A percentile compares a stretch with the other conserved stretches of the same genome.
Conservation (phyloP, 805 yeast genomes). For the Tetrapisispora fleetii region DNA sequence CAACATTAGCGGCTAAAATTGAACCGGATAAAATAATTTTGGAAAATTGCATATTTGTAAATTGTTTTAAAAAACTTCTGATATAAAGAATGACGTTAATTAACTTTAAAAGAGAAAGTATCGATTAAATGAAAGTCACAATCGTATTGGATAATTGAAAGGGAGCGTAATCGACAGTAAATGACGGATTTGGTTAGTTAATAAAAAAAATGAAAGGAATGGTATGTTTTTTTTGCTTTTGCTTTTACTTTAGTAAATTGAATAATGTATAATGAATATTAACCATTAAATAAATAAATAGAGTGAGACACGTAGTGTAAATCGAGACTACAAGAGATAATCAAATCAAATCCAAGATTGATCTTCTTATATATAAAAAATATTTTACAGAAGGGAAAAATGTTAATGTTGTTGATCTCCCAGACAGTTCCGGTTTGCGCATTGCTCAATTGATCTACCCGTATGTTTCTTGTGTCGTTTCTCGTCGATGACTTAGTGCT, state of each 20-base stretch:
- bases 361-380: neutral
- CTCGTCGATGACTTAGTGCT: too few relatives aligned
- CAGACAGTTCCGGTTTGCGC: too few relatives aligned
- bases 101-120: neutral
- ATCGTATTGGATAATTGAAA: neutral
- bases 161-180: neutral
- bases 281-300: neutral
- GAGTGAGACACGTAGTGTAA: neutral
- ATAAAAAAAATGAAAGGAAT: neutral
- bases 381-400: neutral
- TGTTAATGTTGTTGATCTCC: too few relatives aligned
- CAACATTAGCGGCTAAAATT: constrained; percentile 17
- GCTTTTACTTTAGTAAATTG: neutral
- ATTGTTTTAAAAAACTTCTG: neutral
- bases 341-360: neutral
- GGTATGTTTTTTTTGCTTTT: neutral
- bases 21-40: constrained; percentile 1
- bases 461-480: too few relatives aligned
- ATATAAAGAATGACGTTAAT: neutral
- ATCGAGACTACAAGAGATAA: neutral
- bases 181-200: neutral
- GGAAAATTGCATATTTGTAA: constrained; percentile 2
- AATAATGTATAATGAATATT: too few relatives aligned
- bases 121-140: neutral
- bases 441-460: too few relatives aligned